Evolutionary conservation across 495 filamentous ascomycete genomes (phyloP).

Genomic region (Lindgomyces ingoldianus): DNA sequence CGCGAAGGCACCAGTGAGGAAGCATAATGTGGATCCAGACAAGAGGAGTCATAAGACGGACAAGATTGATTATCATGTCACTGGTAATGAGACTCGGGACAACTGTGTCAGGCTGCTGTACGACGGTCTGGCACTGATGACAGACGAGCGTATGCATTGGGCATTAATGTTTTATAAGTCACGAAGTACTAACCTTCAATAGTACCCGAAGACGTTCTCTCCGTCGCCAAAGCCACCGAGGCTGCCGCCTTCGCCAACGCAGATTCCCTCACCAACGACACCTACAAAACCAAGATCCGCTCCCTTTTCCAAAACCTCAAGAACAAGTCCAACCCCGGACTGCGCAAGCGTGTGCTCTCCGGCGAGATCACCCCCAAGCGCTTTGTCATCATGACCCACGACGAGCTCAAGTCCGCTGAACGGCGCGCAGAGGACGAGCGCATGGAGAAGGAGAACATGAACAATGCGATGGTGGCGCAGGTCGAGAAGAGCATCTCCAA

Average conservation of each 20-base stretch:
- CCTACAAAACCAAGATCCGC: slow-evolving; percentile 84
- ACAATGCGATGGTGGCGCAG: slow-evolving; percentile 88
- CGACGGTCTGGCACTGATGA: slow-evolving; percentile 70
- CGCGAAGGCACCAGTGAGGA: slow-evolving; percentile 39
- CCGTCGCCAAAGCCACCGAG: slow-evolving; percentile 72
- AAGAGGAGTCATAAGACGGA: slow-evolving; percentile 81
- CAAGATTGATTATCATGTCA: slow-evolving; percentile 69
- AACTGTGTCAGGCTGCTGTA: slow-evolving; percentile 88
- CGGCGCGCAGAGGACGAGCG: slow-evolving; percentile 65
- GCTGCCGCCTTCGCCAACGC: slow-evolving; percentile 62
- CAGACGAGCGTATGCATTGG: slow-evolving; percentile 53
- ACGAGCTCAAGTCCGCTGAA: slow-evolving; percentile 77
- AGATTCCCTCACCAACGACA: slow-evolving; percentile 62
- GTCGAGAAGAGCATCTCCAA: slow-evolving; percentile 84
- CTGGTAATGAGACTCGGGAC: slow-evolving; percentile 70
- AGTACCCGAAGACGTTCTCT: slow-evolving; percentile 59
- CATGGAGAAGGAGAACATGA: slow-evolving; percentile 88
- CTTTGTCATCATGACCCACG: slow-evolving; percentile 72
- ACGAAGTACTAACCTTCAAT: slow-evolving; percentile 2
- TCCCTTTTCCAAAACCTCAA: slow-evolving; percentile 92
- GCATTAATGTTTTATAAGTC: not conserved
- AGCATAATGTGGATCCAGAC: slow-evolving; percentile 67
- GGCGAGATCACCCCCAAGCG: slow-evolving; percentile 68
- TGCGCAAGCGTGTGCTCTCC: slow-evolving; percentile 72
- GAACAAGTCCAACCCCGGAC: slow-evolving; percentile 76